Base-by-base conservation (phyloP, 1,284 basidiomycete species). In the Irpex sp. region DNA sequence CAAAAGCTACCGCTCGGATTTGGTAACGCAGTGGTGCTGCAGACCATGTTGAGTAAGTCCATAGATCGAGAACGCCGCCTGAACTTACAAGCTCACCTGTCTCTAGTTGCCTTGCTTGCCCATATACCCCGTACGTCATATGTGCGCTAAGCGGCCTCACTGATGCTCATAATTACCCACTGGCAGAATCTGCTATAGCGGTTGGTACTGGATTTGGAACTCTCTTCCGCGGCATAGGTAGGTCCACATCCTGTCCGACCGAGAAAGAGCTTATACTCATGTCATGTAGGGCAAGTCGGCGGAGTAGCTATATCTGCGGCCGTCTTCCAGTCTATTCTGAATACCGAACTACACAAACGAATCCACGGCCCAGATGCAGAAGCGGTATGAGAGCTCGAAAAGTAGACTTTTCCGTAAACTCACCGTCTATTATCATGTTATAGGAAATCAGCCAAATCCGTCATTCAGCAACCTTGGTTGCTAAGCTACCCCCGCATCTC, bases 241-340 rank as follows among this genome's bases (percentile, higher is more conserved):
- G 64, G 78, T 71, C 34, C 26, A 26, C 26, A 26, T 26, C 26
- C 26, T 26, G 26, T 26, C 26, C 26, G 26, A 26, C 26, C 26
- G 26, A 26, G 26, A 26, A 26, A 26, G 26, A 26, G 26, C 26
- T 44, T 21, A 19, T 38, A 26, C 17, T 26, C 21, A 26, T 9
- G 17, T 47, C 5, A 51, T 51, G 31, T 68, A 84, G 92, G 92
- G 37, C 93, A 96, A 81, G 92, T 95, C 5, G 83, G 85, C 13
- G 93, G 93, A 4, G 92, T 96, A 1, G 91, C 91, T 0, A 76
- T 91, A n/a, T 85, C 90, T 1, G 91, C 93, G 0, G 90, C 90
- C 0, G 76, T 95, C 6, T 91, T 95, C 75, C 93, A 96, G 70
- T 83, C 82, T 3, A 79, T 81, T 51, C 81, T 96, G 37, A 85